Base-by-base conservation (phyloP, 352 stramenopile species). In the Phytophthora uliginosa region DNA sequence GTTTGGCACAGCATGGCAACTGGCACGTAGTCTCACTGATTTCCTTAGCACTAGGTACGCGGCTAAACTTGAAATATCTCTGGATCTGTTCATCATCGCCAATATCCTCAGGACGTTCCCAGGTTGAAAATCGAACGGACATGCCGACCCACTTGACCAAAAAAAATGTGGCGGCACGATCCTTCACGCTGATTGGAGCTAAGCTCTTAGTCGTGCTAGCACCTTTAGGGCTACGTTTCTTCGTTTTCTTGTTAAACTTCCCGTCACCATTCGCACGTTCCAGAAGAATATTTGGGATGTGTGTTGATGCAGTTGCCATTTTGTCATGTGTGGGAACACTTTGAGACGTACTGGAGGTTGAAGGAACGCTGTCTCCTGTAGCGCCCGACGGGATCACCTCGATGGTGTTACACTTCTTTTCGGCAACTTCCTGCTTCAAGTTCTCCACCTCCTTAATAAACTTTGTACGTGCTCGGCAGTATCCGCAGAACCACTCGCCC, bases 31-130 rank as follows among this genome's bases (percentile, higher is more conserved):
- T 93, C 55, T 94, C 86, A 31, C 77, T 50, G 40, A 97, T 90
- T 47, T 97, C 91, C 63, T 96, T 96, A 5, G 85, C 78, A 33
- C 83, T 96, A 7, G 91, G 91, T 22, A 96, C 75, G 15, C 89
- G 89, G 36, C 86, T 96, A 52, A 95, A 90, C 72, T 95, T 96
- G 79, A 96, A 96, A 65, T 97, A 97, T 7, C 91, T 81, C 66
- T 96, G 89, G 50, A 97, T 95, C 47, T 96, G 88, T 53, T 95
- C 89, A 67, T 96, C 89, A 24, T 96, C 91, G 20, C 91, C 90
- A 66, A 97, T 97, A 66, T 97, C 91, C 67, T 97, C 88, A 0
- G 89, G 85, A 4, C 88, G 86, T 60, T 97, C 91, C 91, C 91
- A 97, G 22, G 91, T 97, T 40, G 89, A 96, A 53, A 90, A 96